These are phyloP conservation scores for Cystofilobasidium capitatum DNA, from an alignment of 768 basidiomycete species.

Conservation along the genomic window DNA sequence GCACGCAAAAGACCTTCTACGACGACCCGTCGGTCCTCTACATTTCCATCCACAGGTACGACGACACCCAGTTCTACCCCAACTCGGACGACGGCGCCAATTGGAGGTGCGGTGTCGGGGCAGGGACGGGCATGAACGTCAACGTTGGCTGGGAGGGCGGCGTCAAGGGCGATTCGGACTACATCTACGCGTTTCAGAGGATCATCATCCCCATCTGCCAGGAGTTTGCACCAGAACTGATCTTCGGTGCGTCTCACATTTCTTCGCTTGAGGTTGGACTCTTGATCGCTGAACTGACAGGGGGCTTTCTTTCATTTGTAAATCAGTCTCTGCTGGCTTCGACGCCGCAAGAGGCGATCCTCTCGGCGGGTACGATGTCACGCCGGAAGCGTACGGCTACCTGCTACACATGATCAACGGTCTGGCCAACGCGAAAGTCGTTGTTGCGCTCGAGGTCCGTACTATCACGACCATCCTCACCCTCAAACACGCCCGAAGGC, in stretches of 20 bases:
- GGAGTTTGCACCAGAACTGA: slow-evolving; percentile 90
- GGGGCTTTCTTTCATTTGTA: neutral
- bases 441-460: slow-evolving; percentile 82
- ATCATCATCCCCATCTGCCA: slow-evolving; percentile 94
- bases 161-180: slow-evolving; percentile 81
- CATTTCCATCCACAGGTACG: slow-evolving; percentile 90
- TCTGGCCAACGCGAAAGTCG: slow-evolving; percentile 75
- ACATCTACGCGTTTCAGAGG: slow-evolving; percentile 90
- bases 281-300: neutral
- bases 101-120: slow-evolving; percentile 73
- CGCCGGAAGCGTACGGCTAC: slow-evolving; percentile 87
- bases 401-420: slow-evolving; percentile 96
- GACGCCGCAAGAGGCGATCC: slow-evolving; percentile 91
- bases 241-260: slow-evolving; percentile 66
- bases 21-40: slow-evolving; percentile 86
- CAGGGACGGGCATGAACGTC: slow-evolving; percentile 79
- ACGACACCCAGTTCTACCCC: slow-evolving; percentile 84
- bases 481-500: no score
- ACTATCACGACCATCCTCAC: neutral
- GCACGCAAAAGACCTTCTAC: slow-evolving; percentile 91
- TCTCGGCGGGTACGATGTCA: slow-evolving; percentile 80
- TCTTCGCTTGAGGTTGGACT: neutral
- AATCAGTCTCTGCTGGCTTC: slow-evolving; percentile 90
- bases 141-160: slow-evolving; percentile 83
- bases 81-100: slow-evolving; percentile 80